Evolutionary conservation across 2,329 filamentous ascomycete genomes (phyloP), one percentile per base, ranked within the genome.

Genomic region (Paramyrothecium sp.): DNA sequence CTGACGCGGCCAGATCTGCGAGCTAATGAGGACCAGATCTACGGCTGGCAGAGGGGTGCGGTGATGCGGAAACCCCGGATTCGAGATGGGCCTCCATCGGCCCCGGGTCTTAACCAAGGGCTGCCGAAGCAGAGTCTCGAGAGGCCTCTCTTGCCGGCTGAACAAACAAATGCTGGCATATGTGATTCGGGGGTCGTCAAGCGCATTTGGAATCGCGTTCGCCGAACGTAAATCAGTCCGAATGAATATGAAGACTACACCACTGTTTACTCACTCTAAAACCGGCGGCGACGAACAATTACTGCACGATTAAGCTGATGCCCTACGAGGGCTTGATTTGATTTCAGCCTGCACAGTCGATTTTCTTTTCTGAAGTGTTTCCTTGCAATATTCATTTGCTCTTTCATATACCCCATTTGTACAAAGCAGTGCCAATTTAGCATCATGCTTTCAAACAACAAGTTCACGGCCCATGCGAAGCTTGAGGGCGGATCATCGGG

Each of bases 1-100:
- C 82, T 98, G 55, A 98, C 95, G 3, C 82, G 93, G 51, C 91
- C 92, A 0, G 94, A 98, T 69, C 81, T 98, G 51, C 87, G 92
- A 47, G 88, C 88, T 4, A 81, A 88, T 60, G 89, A 94, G 60
- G 85, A 89, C 12, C 81, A 88, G 59, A 81, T 91, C 17, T 91
- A 92, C 65, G 86, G 86, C 47, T 90, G 87, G 86, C 84, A 89
- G 66, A 67, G 71, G 58, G 63, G 58, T 47, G 57, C 63, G 44
- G 63, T 53, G 59, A 76, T 62, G 72, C 81, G 61, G 78, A 86
- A 61, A 59, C 81, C 84, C 2, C 64, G 64, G 34, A 60, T 65
- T 2, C 69, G 70, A 34, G 72, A 75, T 20, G 76, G 74, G 5
- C 58, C 67, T 21, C 63, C 67, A 17, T 64, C 69, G n/a, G 62